A percentile compares a stretch with the other conserved stretches of the same genome.
These are phyloP conservation scores for Rhodotorula sp. DNA, from an alignment of 1,284 basidiomycete species.

Conservation along the genomic window DNA sequence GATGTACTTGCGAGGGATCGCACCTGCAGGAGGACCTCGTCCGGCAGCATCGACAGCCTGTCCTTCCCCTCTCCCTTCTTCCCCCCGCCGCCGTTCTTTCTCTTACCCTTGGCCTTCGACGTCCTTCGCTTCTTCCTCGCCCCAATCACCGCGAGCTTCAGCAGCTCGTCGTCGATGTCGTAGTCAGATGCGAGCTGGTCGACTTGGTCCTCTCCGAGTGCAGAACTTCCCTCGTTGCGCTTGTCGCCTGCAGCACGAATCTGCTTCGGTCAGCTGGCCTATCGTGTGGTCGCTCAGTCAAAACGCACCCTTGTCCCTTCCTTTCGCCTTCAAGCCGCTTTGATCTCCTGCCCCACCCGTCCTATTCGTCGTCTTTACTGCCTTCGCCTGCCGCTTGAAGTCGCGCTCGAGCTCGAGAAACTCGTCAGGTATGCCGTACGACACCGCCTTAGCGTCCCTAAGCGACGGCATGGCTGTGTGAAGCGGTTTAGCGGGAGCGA, in stretches of 20 bases:
- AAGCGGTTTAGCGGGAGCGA: neutral
- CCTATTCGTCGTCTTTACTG: neutral
- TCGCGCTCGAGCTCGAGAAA: conserved; percentile 4
- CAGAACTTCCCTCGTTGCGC: neutral
- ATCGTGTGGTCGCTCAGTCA: neutral
- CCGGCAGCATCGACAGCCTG: neutral
- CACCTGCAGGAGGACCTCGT: conserved; percentile 5
- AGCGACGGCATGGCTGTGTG: neutral
- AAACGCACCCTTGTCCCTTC: neutral
- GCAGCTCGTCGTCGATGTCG: neutral
- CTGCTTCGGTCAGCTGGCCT: too few species aligned
- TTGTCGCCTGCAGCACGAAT: neutral
- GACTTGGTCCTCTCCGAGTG: neutral
- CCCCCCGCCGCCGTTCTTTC: neutral
- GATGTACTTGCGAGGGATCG: neutral
- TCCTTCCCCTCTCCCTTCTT: neutral
- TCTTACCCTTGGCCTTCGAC: neutral
- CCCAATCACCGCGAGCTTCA: neutral
- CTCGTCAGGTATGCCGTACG: neutral
- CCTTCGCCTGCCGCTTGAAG: neutral
- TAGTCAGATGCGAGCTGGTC: conserved; percentile 8
- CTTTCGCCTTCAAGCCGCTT: neutral
- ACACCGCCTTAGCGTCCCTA: too few species aligned
- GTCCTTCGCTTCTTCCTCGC: neutral
- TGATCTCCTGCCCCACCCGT: neutral